phyloP scores from a whole-genome alignment of 2,329 filamentous ascomycete species.

The Tympanopsis confertula region DNA sequence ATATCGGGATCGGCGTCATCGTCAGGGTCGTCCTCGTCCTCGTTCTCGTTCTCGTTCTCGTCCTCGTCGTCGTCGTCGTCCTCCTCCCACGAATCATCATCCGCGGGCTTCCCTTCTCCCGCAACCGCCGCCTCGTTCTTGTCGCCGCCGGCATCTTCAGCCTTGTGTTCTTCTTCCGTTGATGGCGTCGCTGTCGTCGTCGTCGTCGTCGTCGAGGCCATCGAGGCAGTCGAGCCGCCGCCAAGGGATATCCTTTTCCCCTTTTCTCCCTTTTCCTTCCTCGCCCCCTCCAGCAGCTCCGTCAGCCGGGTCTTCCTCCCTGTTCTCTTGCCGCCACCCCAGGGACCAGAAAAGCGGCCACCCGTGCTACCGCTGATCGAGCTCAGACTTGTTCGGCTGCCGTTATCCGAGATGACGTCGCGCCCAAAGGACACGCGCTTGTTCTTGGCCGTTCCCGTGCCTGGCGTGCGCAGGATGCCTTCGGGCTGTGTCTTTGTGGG shows the following conservation, averaged over 20 bases:
- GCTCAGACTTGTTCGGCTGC: slow-evolving; percentile 28
- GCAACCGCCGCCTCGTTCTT: slow-evolving; percentile 2
- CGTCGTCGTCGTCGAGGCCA: slow-evolving; percentile 13
- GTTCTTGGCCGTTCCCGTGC: slow-evolving; percentile 44
- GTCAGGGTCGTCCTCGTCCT: slow-evolving; percentile 20
- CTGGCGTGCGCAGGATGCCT: slow-evolving; percentile 53
- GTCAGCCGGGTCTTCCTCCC: too few species aligned
- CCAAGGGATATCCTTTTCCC: too few species aligned
- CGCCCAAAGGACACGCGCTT: slow-evolving; percentile 57
- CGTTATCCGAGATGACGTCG: slow-evolving; percentile 47
- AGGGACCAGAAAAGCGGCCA: too few species aligned
- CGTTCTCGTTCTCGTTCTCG: too few species aligned
- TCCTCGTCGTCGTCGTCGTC: slow-evolving; percentile 22
- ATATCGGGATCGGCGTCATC: slow-evolving; percentile 41
- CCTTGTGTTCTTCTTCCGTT: slow-evolving; percentile 10
- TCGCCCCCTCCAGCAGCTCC: too few species aligned
- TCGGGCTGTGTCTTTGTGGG: slow-evolving; percentile 12
- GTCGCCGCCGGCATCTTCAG: slow-evolving; percentile 4
- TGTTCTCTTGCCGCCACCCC: too few species aligned
- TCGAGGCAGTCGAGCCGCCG: slow-evolving; percentile 21
- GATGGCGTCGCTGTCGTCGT: slow-evolving; percentile 24
- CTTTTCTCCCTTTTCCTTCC: too few species aligned
- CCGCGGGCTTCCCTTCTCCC: slow-evolving; percentile 5
- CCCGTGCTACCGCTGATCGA: too few species aligned
- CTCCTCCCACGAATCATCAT: slow-evolving; percentile 41